Base-by-base conservation (phyloP, 2,329 filamentous ascomycete species). In the Aspergillus jensenii region DNA sequence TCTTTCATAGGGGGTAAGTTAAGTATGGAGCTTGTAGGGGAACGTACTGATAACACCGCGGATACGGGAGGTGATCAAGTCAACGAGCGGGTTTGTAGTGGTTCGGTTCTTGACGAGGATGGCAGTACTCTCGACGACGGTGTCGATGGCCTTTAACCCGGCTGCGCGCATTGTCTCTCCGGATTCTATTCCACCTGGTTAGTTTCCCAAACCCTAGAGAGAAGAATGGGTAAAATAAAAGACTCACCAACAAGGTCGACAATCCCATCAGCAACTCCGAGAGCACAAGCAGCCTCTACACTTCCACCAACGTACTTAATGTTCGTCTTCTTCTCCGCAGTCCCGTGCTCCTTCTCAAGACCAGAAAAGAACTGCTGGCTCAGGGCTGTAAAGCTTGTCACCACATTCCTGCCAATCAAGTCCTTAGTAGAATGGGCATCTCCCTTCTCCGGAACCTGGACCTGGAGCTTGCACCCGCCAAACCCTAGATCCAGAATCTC, bases 81-180 rank as follows among this genome's bases (percentile, higher is more conserved):
- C 85, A 55, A 98, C 88, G 58, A 97, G 82, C 4, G 87, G 85
- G 75, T 96, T 90, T 60, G 89, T 90, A 5, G 93, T 88, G 57
- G 87, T 84, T 72, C 88, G 91, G 43, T 92, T 96, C 80, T 93
- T 93, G 81, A 99, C 93, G 58, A 99, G 84, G 48, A 97, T 89
- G 33, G 95, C 93, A 17, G 89, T 90, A 55, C 90, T 93, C 57
- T 91, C 87, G 52, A 97, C 84, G 25, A 99, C 92, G 2, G 95
- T 99, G 67, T 95, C 92, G 67, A 98, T 97, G 56, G 93, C 89
- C 78, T 92, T 93, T 51, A 99, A 84, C 23, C 95, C 95, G 44
- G 93, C 93, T 19, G 93, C 95, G 70, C 90, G 90, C 95, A 99
- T 99, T 0, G 95, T 99, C 78, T 98, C 93, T 56, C 95, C 95